Base-by-base conservation (phyloP, 768 basidiomycete genomes). In the Crucibulum laeve region DNA sequence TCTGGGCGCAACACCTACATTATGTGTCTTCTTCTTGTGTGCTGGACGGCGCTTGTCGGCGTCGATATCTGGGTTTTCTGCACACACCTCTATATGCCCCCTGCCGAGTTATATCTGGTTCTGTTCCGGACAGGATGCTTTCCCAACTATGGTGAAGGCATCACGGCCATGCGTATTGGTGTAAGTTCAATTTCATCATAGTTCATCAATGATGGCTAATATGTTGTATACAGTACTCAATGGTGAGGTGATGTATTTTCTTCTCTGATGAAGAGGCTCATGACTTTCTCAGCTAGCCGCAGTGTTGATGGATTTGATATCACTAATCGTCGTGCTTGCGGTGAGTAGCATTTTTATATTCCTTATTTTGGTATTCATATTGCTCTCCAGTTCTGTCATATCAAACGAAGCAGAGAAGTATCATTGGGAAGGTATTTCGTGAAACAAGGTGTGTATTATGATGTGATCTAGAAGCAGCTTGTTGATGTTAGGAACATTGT, bases 21-120 rank as follows among this genome's bases (percentile, higher is more conserved):
- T 23, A 56, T 71, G 4, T 36, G 41, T 7, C 33, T 68, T 15
- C 48, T 73, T 32, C 53, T 58, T 8, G 14, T 46, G 5, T 60
- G 62, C 44, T 72, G 63, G 45, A 35, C 53, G 3, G 54, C 51
- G 6, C 60, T 73, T 13, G 42, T 67, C 14, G 64, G 51, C 1
- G 48, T 65, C 8, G 57, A 66, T 42, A 44, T 70, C 6, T 70
- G 67, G 65, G 59, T 62, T 2, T 71, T 72, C 44, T 67, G 64
- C 38, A 52, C 49, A 11, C 39, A 57, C n/a, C 49, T 61, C 38
- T 46, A 51, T 2, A 38, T 51, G 7, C 46, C 57, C 14, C 58
- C 65, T 4, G 42, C 52, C 15, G 40, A 47, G n/a, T 46, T 57
- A 1, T 68, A 58, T 41, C n/a, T 51, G 5, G 5, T 54, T 5